Base-by-base conservation (phyloP, 1,139 yeast genomes). In the Saccharomyces hybrid region DNA sequence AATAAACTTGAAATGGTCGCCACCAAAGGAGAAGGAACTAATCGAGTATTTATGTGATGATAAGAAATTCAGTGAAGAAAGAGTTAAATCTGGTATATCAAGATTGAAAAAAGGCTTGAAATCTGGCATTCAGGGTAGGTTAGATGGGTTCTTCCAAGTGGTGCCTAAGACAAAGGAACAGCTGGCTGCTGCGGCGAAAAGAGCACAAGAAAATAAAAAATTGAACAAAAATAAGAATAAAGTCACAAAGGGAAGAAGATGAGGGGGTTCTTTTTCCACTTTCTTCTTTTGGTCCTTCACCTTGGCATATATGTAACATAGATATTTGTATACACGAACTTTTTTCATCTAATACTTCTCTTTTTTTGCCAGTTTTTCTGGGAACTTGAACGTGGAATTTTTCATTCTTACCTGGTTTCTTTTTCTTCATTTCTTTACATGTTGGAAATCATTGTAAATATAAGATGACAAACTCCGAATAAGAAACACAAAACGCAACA, bases 141-240 rank as follows among this genome's bases (percentile, higher is more conserved):
- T 93, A 42, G 97, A 91, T 66, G 96, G 96, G 3, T 93, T 93
- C 67, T 93, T 93, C 75, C 82, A 81, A 66, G 88, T 82, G 41
- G 83, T 82, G 29, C 83, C 88, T 4, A 80, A 79, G 66, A 70
- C 79, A 0, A 70, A 76, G 54, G 76, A 74, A 50, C 73, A 76
- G 50, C 59, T 73, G 6, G 73, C 71, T 0, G 67, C 70, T 9
- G 70, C 77, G 1, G 71, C 73, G 38, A 73, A 72, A 54, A 77
- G 73, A 62, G 69, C 73, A 11, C 76, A 74, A 48, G 70, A 73
- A 11, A 73, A 71, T 5, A 72, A 72, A 59, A 71, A 69, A 59
- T 66, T 68, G 56, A 61, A 57, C 13, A 68, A 70, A 55, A 65
- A 62, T 57, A 70, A 69, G 56, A 65, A 64, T 28, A 66, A 62